Base-by-base conservation (phyloP, 257 asterid genomes). In the Lantana camara region DNA sequence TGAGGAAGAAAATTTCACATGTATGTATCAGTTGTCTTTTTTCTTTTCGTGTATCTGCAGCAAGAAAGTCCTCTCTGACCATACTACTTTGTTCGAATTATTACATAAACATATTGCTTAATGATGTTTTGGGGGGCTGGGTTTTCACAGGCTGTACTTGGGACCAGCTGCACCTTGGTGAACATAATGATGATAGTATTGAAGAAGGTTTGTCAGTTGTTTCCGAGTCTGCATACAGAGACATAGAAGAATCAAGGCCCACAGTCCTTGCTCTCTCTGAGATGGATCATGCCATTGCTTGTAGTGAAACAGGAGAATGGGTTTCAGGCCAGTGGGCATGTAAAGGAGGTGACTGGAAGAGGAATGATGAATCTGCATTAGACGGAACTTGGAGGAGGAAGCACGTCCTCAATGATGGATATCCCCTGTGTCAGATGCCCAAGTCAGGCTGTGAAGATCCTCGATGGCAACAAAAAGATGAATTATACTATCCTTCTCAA, bases 331-430 rank as follows among this genome's bases (percentile, higher is more conserved):
- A 70, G 29, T 94, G 97, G 97, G 82, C 89, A 55, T 86, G 95
- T 73, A 90, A 82, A 79, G 97, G 99, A 51, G 89, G 96, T 62
- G 99, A 94, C 75, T 94, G 99, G 99, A 84, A 73, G 87, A 88
- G 92, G 83, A 84, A 58, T 15, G 97, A 94, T 66, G 99, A 90
- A 72, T 71, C 78, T 73, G 48, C 82, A 52, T 90, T 72, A 67
- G 99, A 89, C 71, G 83, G 73, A 81, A 60, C 69, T 35, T 84
- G 80, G 87, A 94, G 78, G 77, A 88, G 80, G 83, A 94, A 86
- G 77, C 77, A 70, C 73, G 92, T 94, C 57, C 87, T 90, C 19
- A 94, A 94, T 78, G 91, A 88, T 76, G 93, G 96, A 34, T 94
- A 88, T 66, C 95, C 97, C 59, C 72, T 90, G 50, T 94, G 99